These are phyloP conservation scores for Magnusiomyces tetraspermus DNA, from an alignment of 1,139 yeast genomes.

Conservation along the genomic window DNA sequence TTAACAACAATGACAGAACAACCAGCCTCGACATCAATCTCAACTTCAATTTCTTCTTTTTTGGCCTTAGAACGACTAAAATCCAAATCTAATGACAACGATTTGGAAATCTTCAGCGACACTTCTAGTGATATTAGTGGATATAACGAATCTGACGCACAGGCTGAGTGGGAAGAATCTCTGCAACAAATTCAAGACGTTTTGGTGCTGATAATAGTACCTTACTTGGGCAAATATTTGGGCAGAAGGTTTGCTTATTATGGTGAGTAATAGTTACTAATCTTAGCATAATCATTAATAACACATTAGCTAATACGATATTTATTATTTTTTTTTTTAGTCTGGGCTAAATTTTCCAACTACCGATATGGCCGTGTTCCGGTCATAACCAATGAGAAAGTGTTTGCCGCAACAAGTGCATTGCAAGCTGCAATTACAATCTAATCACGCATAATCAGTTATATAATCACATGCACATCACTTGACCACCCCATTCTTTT, in stretches of 20 bases:
- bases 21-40: no score
- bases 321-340: constrained; percentile 1
- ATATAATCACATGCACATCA: no score
- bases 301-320: neutral
- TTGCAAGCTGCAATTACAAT: constrained; percentile 10
- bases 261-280: constrained; percentile 18
- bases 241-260: constrained; percentile 55
- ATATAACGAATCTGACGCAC: constrained; percentile 37
- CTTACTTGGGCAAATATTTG: constrained; percentile 58
- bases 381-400: constrained; percentile 9
- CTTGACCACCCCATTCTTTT: no score
- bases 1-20: no score
- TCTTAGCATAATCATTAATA: neutral
- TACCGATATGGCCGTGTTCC: constrained; percentile 10
- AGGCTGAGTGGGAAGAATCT: constrained; percentile 76
- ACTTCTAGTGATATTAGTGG: neutral
- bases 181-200: constrained; percentile 51
- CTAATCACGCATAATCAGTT: no score
- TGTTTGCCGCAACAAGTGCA: constrained; percentile 12
- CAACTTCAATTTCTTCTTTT: neutral
- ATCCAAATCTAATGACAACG: neutral
- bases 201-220: constrained; percentile 50
- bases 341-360: constrained; percentile 12
- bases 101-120: neutral
- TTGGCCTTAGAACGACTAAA: neutral